Conservation (phyloP, 2,329 filamentous ascomycete genomes). For the Bisporella sp. region DNA sequence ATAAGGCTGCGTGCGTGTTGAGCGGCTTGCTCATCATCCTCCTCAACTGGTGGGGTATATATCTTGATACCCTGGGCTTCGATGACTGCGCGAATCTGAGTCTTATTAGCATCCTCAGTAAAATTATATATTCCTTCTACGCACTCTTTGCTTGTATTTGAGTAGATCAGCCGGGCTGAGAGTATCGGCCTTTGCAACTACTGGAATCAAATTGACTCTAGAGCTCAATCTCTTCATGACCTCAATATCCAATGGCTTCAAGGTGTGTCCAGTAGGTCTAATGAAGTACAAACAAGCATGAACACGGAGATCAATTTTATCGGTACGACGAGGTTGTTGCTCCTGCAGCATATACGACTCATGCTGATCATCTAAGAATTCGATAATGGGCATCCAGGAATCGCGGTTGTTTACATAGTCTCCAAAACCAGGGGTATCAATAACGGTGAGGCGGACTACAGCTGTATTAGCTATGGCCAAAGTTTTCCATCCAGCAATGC, state of each 20-base stretch:
- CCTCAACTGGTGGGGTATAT: conserved; percentile 95
- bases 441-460: conserved; percentile 92
- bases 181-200: conserved; percentile 97
- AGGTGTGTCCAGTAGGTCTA: conserved; percentile 92
- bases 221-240: conserved; percentile 99
- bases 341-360: conserved; percentile 99
- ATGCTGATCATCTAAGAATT: conserved; percentile 99
- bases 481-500: background rate
- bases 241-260: conserved; percentile 98
- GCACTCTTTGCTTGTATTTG: conserved; percentile 91
- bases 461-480: conserved; percentile 13
- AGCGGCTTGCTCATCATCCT: conserved; percentile 94
- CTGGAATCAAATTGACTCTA: conserved; percentile 95
- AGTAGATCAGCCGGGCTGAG: conserved; percentile 86
- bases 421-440: conserved; percentile 97
- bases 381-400: conserved; percentile 99
- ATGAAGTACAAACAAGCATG: conserved; percentile 99
- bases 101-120: conserved; percentile 22
- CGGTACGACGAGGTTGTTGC: conserved; percentile 93
- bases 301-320: conserved; percentile 99
- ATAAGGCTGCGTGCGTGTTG: conserved; percentile 92
- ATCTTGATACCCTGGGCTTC: conserved; percentile 99
- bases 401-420: conserved; percentile 99
- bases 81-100: conserved; percentile 84
- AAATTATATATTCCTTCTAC: conserved; percentile 25